phyloP scores from a whole-genome alignment of 2,329 filamentous ascomycete species.

The Ceratocystis huliohia region DNA sequence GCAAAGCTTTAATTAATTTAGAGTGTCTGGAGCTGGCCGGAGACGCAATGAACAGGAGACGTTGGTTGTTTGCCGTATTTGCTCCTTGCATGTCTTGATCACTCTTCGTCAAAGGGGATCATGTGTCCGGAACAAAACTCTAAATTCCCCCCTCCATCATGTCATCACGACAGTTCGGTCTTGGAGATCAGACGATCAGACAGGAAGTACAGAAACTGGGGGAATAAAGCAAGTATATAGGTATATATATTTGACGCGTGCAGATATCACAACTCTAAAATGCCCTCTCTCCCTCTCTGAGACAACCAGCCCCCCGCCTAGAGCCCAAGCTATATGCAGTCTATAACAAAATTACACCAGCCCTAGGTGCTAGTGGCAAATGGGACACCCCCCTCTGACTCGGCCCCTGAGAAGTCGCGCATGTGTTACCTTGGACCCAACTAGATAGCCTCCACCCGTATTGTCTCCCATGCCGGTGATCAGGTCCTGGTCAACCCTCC shows the following conservation, averaged over 20 bases:
- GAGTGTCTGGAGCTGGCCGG: neutral
- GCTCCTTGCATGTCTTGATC: too few species aligned
- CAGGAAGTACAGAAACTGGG: too few species aligned
- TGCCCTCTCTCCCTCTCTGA: too few species aligned
- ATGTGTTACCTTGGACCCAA: constrained; percentile 79
- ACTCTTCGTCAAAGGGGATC: too few species aligned
- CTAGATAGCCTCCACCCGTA: constrained; percentile 43
- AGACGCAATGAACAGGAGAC: neutral
- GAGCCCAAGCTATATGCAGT: neutral
- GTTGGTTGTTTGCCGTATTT: neutral
- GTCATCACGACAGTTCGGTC: too few species aligned
- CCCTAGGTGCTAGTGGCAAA: constrained; percentile 32
- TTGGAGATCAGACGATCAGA: too few species aligned
- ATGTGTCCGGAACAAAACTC: too few species aligned
- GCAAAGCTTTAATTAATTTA: neutral
- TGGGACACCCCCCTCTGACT: constrained; percentile 51
- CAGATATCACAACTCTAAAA: too few species aligned
- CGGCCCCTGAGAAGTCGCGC: constrained; percentile 64
- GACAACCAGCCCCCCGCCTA: too few species aligned
- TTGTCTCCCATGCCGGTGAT: constrained; percentile 33
- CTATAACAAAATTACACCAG: neutral
- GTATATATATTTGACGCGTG: too few species aligned
- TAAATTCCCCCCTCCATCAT: too few species aligned
- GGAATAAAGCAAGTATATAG: too few species aligned
- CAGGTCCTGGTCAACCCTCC: constrained; percentile 36